These are phyloP conservation scores for Suillus tomentosus DNA, from an alignment of 768 basidiomycete genomes.

Conservation along the genomic window DNA sequence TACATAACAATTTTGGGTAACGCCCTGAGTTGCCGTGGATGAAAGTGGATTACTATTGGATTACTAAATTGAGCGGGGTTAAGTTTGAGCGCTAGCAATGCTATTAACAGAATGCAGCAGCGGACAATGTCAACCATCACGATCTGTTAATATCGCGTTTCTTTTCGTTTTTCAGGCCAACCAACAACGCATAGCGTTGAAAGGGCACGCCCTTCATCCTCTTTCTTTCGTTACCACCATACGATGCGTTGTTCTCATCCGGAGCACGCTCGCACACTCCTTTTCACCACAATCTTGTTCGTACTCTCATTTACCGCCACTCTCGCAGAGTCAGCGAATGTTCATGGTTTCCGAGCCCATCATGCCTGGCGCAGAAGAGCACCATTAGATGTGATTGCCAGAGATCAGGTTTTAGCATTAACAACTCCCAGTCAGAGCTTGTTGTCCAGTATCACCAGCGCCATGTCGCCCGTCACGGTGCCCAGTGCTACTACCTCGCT, in stretches of 20 bases:
- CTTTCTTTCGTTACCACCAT: not conserved
- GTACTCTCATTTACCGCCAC: slow-evolving; percentile 12
- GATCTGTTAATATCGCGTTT: not conserved
- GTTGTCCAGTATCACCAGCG: not conserved
- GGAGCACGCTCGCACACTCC: slow-evolving; percentile 12
- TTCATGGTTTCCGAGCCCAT: slow-evolving; percentile 6
- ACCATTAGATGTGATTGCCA: not conserved
- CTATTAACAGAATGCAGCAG: not conserved
- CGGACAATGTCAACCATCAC: not conserved
- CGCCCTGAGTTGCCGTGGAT: no score
- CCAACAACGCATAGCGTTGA: not conserved
- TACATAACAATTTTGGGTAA: no score
- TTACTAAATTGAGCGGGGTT: not conserved
- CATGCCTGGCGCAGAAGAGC: slow-evolving; percentile 14
- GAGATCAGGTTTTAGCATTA: not conserved
- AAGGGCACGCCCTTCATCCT: not conserved
- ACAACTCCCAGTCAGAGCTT: not conserved
- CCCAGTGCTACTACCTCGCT: not conserved
- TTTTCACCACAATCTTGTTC: slow-evolving; percentile 17
- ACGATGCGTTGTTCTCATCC: slow-evolving; percentile 7
- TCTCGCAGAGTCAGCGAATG: not conserved
- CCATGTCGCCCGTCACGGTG: not conserved
- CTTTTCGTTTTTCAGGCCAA: slow-evolving; percentile 3
- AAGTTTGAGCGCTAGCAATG: not conserved
- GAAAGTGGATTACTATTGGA: not conserved